Evolutionary conservation across 768 basidiomycete genomes (phyloP).

Genomic region (Tricholoma hemisulphureum): DNA sequence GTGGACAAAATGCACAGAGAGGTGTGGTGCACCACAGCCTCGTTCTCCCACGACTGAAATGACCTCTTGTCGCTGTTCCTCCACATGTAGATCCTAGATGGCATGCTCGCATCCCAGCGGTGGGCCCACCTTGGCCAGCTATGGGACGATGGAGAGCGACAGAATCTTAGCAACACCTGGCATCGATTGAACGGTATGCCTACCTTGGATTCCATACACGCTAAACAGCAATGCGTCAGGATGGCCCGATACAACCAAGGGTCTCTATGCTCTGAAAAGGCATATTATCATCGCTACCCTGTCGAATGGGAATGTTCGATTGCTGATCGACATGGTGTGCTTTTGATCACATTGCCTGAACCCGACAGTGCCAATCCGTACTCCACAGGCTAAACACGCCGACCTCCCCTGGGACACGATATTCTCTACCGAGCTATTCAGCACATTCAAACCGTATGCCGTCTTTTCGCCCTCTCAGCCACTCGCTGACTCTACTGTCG

Average conservation of each 20-base stretch:
- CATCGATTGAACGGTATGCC: conserved; percentile 53
- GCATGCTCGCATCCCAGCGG: conserved; percentile 44
- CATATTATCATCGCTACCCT: conserved; percentile 49
- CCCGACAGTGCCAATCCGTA: not conserved
- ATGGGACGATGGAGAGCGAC: conserved; percentile 45
- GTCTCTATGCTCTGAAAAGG: conserved; percentile 51
- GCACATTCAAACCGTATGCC: conserved; percentile 64
- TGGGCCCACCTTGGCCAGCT: conserved; percentile 49
- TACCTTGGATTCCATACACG: not conserved
- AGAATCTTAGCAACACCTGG: conserved; percentile 52
- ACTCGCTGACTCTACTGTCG: not conserved
- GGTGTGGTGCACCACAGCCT: conserved; percentile 25
- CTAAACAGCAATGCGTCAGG: too few species aligned
- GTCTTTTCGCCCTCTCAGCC: not conserved
- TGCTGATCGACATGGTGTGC: conserved; percentile 60
- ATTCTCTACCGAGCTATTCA: conserved; percentile 59
- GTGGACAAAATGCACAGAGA: conserved; percentile 58
- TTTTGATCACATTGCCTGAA: not conserved
- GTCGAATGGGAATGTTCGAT: conserved; percentile 63
- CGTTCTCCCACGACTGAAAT: not conserved
- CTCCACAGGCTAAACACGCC: conserved; percentile 55
- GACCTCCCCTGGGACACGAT: conserved; percentile 64
- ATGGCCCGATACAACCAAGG: conserved; percentile 55
- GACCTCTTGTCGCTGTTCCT: not conserved
- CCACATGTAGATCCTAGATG: conserved; percentile 51